Base-by-base conservation (phyloP, 257 asterid genomes). In the Gentiana macrophylla region DNA sequence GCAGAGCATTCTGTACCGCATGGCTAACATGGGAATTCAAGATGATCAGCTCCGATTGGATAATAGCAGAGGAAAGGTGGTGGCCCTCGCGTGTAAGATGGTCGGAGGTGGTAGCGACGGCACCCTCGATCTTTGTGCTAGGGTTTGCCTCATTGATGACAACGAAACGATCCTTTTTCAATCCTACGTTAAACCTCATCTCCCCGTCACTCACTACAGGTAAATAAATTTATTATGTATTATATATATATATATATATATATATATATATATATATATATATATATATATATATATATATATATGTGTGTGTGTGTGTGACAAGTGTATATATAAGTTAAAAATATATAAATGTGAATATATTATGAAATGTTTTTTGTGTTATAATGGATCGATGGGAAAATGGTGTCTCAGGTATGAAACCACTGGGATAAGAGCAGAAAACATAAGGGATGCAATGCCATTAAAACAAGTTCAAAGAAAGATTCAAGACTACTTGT, bases 51-150 rank as follows among this genome's bases (percentile, higher is more conserved):
- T 84, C 70, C 82, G 84, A 69, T 80, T 72, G 9, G 97, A 84
- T 45, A 79, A 73, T 49, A 72, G 63, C 51, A 69, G 89, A 69
- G 87, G 76, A 47, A 90, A 71, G 71, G 85, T 71, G 57, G 94
- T 86, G 61, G 77, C 97, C 36, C 79, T 90, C 37, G 94, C 91
- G 34, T 86, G 97, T 75, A 90, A 82, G 70, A 90, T 84, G 94
- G 96, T 90, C 8, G 94, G 96, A 1, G 97, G 97, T 10, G 97
- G 97, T 48, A 83, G 86, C 38, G 96, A 90, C 72, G 97, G 97
- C 24, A 76, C 94, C 37, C 61, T 84, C 34, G 96, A 86, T 73
- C 88, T 86, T 57, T 90, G 97, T 56, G 96, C 83, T 46, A 76
- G 97, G 70, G 77, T 90, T 49, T 90, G 96, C 72, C 79, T 89